Conservation (phyloP, 1,284 basidiomycete species). For the Puccinia horiana region DNA sequence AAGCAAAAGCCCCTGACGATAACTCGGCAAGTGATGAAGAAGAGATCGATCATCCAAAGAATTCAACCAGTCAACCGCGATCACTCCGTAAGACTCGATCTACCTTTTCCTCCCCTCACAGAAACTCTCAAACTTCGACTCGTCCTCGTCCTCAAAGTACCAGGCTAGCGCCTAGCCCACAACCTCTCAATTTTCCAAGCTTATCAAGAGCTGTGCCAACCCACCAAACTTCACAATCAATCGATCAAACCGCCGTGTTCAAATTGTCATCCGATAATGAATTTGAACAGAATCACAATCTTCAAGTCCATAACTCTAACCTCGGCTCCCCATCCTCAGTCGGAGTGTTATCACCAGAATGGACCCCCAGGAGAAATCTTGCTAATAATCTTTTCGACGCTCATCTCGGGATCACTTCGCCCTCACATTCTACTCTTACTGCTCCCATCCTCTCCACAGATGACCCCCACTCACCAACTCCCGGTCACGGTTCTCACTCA, state of each 20-base stretch:
- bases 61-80: background rate
- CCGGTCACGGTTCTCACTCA: constrained; percentile 62
- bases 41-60: constrained; percentile 39
- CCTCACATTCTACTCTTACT: constrained; percentile 25
- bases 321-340: background rate
- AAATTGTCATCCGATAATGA: background rate
- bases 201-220: background rate
- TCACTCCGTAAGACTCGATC: background rate
- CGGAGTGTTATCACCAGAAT: background rate
- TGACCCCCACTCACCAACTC: constrained; percentile 62
- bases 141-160: constrained; percentile 8
- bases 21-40: constrained; percentile 53
- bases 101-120: background rate
- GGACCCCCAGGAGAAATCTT: constrained; percentile 7
- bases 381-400: background rate
- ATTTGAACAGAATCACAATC: background rate
- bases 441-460: constrained; percentile 57
- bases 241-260: background rate
- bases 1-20: constrained; percentile 37
- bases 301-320: background rate
- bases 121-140: background rate
- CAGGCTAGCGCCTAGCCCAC: background rate
- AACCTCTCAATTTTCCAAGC: background rate
- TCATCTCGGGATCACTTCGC: background rate
- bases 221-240: background rate